phyloP scores from a whole-genome alignment of 164 flowering plant species.

The Piper betle region DNA sequence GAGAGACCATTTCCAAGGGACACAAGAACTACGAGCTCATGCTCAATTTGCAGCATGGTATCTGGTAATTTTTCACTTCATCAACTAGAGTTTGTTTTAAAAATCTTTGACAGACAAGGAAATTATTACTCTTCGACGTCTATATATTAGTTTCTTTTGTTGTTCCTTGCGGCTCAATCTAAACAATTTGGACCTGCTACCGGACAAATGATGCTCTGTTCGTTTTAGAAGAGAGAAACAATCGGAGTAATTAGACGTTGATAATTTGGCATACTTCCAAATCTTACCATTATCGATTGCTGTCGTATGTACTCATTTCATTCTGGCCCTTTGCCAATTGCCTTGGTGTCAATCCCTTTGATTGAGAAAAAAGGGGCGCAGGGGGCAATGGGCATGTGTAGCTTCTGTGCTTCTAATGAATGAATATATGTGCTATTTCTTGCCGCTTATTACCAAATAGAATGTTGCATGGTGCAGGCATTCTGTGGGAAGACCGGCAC shows the following conservation, averaged over 20 bases:
- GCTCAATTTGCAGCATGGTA: slow-evolving; percentile 32
- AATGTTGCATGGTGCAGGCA: slow-evolving; percentile 29
- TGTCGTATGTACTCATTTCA: too few relatives aligned
- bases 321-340: background rate
- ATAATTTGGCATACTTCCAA: too few relatives aligned
- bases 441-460: slow-evolving; percentile 2
- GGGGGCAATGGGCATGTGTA: too few relatives aligned
- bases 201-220: background rate
- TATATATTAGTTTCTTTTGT: background rate
- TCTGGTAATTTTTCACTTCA: slow-evolving; percentile 14
- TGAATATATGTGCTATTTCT: background rate
- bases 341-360: background rate
- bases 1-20: slow-evolving; percentile 36
- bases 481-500: slow-evolving; percentile 78
- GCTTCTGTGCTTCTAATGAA: background rate
- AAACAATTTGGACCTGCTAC: background rate
- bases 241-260: background rate
- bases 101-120: too few relatives aligned
- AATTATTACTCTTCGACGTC: background rate
- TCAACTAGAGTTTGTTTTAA: too few relatives aligned
- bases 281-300: too few relatives aligned
- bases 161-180: background rate
- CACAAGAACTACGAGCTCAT: slow-evolving; percentile 34
- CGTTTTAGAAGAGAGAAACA: background rate
- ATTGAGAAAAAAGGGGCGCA: background rate